These are phyloP conservation scores for Yarrowia sp. DNA, from an alignment of 805 yeast genomes.

Conservation along the genomic window DNA sequence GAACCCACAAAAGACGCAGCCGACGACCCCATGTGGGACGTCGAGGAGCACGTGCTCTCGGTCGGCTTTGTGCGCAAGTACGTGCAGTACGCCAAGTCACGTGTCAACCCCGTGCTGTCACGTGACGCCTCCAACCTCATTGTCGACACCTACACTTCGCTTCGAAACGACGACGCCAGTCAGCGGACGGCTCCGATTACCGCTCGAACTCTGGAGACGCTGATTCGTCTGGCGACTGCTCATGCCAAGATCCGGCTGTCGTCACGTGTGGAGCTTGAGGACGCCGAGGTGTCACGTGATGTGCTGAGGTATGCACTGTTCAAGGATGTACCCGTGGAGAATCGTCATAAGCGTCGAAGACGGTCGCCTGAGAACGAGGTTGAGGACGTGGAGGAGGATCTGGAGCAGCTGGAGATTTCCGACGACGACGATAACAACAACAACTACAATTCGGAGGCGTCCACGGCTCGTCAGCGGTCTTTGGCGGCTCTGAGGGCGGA, in stretches of 20 bases:
- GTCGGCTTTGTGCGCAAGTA: slow-evolving; percentile 90
- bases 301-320: slow-evolving; percentile 84
- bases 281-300: slow-evolving; percentile 86
- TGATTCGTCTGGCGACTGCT: slow-evolving; percentile 93
- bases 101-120: slow-evolving; percentile 81
- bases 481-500: slow-evolving; percentile 38
- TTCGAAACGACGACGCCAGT: slow-evolving; percentile 69
- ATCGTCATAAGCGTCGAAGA: slow-evolving; percentile 48
- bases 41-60: slow-evolving; percentile 60
- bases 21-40: slow-evolving; percentile 55
- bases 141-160: slow-evolving; percentile 76
- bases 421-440: slow-evolving; percentile 13
- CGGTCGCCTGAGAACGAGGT: slow-evolving; percentile 57
- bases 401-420: slow-evolving; percentile 46
- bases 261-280: slow-evolving; percentile 71
- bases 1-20: slow-evolving; percentile 59
- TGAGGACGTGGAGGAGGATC: slow-evolving; percentile 51
- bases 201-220: slow-evolving; percentile 96
- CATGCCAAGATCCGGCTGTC: slow-evolving; percentile 96
- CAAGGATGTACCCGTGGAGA: slow-evolving; percentile 66
- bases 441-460: slow-evolving; percentile 49
- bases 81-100: slow-evolving; percentile 89
- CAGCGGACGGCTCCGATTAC: slow-evolving; percentile 87
- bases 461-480: slow-evolving; percentile 46
- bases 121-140: slow-evolving; percentile 79